These are phyloP conservation scores for Globisporangium perplexum DNA, from an alignment of 352 stramenopile species.

Conservation along the genomic window DNA sequence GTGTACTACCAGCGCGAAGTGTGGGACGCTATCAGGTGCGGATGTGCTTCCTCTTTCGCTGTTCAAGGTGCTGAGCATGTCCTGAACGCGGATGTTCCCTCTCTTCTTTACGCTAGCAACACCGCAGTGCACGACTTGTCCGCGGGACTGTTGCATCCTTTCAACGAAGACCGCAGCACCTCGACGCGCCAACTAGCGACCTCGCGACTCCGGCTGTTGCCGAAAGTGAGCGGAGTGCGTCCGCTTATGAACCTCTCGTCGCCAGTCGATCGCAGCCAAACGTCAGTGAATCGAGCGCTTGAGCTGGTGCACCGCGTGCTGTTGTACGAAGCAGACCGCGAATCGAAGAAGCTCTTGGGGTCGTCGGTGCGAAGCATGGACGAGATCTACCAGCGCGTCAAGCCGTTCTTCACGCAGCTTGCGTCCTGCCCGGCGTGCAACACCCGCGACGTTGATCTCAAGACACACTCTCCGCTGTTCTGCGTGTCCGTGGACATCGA, in stretches of 20 bases:
- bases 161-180: conserved; percentile 4
- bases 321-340: conserved; percentile 55
- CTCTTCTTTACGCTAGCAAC: conserved; percentile 14
- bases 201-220: conserved; percentile 55
- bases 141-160: conserved; percentile 27
- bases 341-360: conserved; percentile 41
- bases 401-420: conserved; percentile 34
- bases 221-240: conserved; percentile 58
- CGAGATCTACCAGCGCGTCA: conserved; percentile 53
- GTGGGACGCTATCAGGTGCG: conserved; percentile 54
- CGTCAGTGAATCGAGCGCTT: conserved; percentile 55
- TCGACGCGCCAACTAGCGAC: conserved; percentile 26
- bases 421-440: conserved; percentile 27
- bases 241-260: conserved; percentile 76
- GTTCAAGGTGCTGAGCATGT: too few relatives aligned
- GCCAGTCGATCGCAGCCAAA: conserved; percentile 17
- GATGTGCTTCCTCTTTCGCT: not conserved
- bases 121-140: conserved; percentile 47
- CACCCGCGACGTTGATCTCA: conserved; percentile 1
- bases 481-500: conserved; percentile 74
- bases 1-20: conserved; percentile 60
- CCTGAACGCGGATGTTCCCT: not conserved
- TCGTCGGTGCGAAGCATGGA: conserved; percentile 59
- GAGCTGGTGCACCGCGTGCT: conserved; percentile 56
- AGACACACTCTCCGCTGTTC: conserved; percentile 24